Evolutionary conservation across 345 rosid species (phyloP), one percentile per base, ranked within the genome.

Genomic region (Euphorbia pulcherrima): DNA sequence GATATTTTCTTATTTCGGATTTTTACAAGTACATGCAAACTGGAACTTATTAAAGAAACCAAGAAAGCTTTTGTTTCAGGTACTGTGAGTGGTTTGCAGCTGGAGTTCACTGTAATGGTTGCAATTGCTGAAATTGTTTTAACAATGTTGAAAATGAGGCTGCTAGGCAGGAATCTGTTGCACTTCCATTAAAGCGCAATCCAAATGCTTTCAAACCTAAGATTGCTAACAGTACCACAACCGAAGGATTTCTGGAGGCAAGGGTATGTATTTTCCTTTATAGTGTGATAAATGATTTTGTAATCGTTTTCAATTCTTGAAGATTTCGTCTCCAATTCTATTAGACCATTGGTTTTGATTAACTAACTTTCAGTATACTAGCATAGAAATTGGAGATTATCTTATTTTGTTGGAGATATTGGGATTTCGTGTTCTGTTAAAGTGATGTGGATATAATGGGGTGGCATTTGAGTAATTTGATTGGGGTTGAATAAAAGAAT

Each of bases 21-120:
- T 11, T 39, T 39, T 62, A 40, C 7, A 20, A 8, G 14, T n/a
- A 17, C 21, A 14, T 8, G 40, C 35, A 17, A 5, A 29, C 3
- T 16, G 11, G 29, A 56, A 57, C 8, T 24, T 16, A 18, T 62
- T 41, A 5, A 47, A 17, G 17, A 62, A 24, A 65, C n/a, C n/a
- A 28, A 40, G 23, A 20, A 64, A 30, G 20, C 52, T n/a, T 67
- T 68, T 28, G 30, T 76, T 23, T 70, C 46, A 92, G 98, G 89
- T 90, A 90, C 72, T 90, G 98, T 46, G 96, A 90, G 75, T 92
- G 97, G 83, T 92, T 90, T 82, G 84, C 96, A 47, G 78, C 89
- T 18, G 93, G 97, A 41, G 71, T 79, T 44, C 76, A 85, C 71
- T 90, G 93, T 58, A 84, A 87, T 33, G 97, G 92, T 61, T 88